Evolutionary conservation across 352 stramenopile species (phyloP), one percentile per base, ranked within the genome.

Genomic region (Thalassiosira livingstoniorum): DNA sequence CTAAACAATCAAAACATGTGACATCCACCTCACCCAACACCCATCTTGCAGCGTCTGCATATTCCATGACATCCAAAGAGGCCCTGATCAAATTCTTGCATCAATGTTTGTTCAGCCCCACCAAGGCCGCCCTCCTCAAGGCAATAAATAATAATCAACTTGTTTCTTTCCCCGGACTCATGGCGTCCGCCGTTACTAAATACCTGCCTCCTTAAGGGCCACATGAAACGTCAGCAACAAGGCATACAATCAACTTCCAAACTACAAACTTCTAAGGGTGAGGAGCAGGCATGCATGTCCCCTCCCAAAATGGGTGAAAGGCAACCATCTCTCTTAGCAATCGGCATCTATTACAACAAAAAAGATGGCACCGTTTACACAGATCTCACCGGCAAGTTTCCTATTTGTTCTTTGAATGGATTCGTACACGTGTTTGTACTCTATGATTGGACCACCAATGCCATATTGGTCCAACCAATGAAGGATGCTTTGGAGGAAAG

Each of bases 391-490:
- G 79, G 79, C n/a, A n/a, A 23, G 0, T 35, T 86, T 13, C 79
- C 80, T 57, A 32, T 39, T 21, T 11, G 1, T 32, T 82, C 74
- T 15, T 60, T 73, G 0, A 43, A 83, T 32, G 80, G 84, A 11
- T 69, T 87, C 29, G 55, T 72, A 55, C 80, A 86, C 35, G 54
- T 77, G 27, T 62, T 86, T 31, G 58, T 88, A 2, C 47, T 82
- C 0, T 91, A 90, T 34, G 68, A 86, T 39, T 83, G 84, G 37
- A 74, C 85, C 15, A 77, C 31, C 0, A 89, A 89, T 51, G 43
- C 43, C 25, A 87, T 84, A 15, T 63, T 81, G 32, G 78, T 61
- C 1, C 4, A 53, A 13, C 65, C 82, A 4, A 65, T 84, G 13
- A 42, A 27, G 32, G 18, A 53, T 51, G 5, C 18, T 2, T 58